Conservation (phyloP, 148 eudicot genomes). For the Fallopia convolvulus region DNA sequence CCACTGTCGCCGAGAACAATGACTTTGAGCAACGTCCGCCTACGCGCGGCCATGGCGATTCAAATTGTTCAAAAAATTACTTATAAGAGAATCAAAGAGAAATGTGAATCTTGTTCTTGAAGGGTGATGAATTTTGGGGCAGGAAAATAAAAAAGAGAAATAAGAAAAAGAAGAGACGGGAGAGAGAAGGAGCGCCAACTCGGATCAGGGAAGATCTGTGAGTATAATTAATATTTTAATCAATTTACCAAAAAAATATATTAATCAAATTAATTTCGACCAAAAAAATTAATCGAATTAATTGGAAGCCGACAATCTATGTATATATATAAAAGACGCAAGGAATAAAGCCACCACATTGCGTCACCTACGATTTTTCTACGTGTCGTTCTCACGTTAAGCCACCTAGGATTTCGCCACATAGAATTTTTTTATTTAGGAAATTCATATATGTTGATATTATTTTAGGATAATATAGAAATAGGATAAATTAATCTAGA, state of each 20-base stretch:
- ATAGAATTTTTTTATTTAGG: too few species aligned
- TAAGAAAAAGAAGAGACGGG: background rate
- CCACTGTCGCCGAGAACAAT: conserved; percentile 75
- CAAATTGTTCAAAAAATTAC: background rate
- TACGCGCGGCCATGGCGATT: conserved; percentile 41
- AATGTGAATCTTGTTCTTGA: conserved; percentile 10
- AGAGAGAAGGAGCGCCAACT: conserved; percentile 35
- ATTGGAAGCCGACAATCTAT: too few species aligned
- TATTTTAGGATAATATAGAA: too few species aligned
- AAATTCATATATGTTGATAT: too few species aligned
- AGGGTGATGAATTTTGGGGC: conserved; percentile 4
- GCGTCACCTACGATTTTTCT: too few species aligned
- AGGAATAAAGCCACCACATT: too few species aligned
- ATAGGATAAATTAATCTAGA: too few species aligned
- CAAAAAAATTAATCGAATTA: background rate
- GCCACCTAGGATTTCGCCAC: too few species aligned
- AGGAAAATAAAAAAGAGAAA: background rate
- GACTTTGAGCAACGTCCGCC: conserved; percentile 62
- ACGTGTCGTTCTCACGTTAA: too few species aligned
- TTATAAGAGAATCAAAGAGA: conserved; percentile 6
- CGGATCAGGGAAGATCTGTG: conserved; percentile 17
- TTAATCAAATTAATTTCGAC: background rate
- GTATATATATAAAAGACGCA: too few species aligned
- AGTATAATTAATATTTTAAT: background rate
- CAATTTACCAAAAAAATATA: background rate